Base-by-base conservation (phyloP, 2,329 filamentous ascomycete genomes). In the Penicillium sp. region DNA sequence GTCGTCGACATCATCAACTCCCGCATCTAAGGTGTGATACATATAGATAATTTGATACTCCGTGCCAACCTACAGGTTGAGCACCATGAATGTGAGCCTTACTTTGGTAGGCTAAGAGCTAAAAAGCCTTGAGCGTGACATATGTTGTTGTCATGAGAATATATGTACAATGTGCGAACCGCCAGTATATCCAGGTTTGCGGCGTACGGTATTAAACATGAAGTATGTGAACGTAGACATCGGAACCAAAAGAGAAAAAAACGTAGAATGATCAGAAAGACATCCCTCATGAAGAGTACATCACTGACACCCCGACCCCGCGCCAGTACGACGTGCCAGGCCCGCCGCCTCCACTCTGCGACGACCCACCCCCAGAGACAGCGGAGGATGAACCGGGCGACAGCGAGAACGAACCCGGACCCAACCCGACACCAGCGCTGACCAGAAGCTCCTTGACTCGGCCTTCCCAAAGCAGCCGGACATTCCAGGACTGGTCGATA, bases 381-480 rank as follows among this genome's bases (percentile, higher is more conserved):
- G 55, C 51, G 20, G 59, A 53, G 14, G 61, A 54, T 22, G 50
- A 51, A 18, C 53, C 55, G 39, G 61, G 59, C 9, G 62, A 56
- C 29, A 57, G 46, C 5, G 67, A 65, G 41, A 67, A 68, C 24
- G 66, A 66, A 16, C 64, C 63, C 9, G 72, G 76, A 64, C 95
- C 89, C 45, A 98, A 81, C 41, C 83, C 87, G 47, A 89, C 88
- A 8, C 93, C 93, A 34, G 95, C 77, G 59, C 89, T 95, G 66
- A 97, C 94, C 47, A 98, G 77, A 49, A 98, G 73, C 56, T 95
- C 91, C 73, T 97, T 95, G 49, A 94, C 80, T 44, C 89, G 79
- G 2, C 91, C 90, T 67, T 97, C 91, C 91, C 93, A 98, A 18
- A 97, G 71, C 41, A 97, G 67, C 0, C 89, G 87, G 44, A 96